Evolutionary conservation across 352 stramenopile genomes (phyloP), one percentile per base, ranked within the genome.

Genomic region (Paralagenidium karlingii): DNA sequence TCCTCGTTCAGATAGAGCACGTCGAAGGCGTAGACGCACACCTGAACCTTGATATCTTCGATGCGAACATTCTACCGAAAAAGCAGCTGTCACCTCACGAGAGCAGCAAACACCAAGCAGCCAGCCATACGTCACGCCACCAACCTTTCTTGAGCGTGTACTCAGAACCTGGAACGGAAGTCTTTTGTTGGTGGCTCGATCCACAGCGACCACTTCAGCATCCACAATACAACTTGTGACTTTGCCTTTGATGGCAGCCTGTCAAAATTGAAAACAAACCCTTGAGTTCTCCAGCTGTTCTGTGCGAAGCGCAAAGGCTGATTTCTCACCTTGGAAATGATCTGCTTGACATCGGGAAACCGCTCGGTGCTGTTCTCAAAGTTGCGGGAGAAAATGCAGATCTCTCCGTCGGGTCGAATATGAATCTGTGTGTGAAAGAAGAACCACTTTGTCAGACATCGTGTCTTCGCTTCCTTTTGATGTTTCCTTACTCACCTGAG

Each of bases 101-200:
- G 34, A 29, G 5, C 3, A 30, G 20, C 9, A 41, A 39, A 11
- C 4, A 40, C 16, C n/a, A 49, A 7, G 11, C n/a, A n/a, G n/a
- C n/a, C n/a, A n/a, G n/a, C n/a, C n/a, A 31, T 1, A 26, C 29
- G 37, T 42, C 3, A 40, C 10, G 15, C 5, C 4, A 29, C 45
- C 27, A 7, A 79, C 82, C 44, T 99, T 98, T 38, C 89, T 60
- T 38, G 96, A 98, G 5, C 96, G 73, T 13, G 96, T 99, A 30
- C 88, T 98, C 6, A 99, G 63, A 15, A 99, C 66, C 71, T 99
- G 96, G 56, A 99, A 99, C 5, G 96, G 96, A 22, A 99, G 80
- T 3, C 98, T 76, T 47, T 97, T 94, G 39, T 91, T 87, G 5
- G 77, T 97, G n/a, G 90, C 81, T 27, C 80, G 69, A 68, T 99